Evolutionary conservation across 2,329 filamentous ascomycete species (phyloP).

Genomic region (Fusarium proliferatum): DNA sequence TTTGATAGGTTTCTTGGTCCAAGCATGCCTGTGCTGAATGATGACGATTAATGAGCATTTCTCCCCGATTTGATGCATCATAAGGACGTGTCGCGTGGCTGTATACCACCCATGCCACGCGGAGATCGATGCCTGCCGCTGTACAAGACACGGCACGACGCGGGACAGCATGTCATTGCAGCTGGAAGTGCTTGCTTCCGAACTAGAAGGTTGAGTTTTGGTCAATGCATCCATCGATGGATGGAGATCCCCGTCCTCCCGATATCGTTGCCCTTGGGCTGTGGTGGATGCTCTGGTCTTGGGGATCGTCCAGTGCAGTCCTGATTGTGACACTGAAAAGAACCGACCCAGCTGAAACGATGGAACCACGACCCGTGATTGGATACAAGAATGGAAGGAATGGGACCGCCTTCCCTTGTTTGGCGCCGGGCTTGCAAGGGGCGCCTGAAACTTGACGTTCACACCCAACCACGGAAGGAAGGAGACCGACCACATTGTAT

Average conservation of each 20-base stretch:
- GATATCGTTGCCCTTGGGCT: not conserved
- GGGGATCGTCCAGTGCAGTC: conserved; percentile 18
- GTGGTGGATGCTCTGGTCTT: conserved; percentile 13
- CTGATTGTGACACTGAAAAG: conserved; percentile 28
- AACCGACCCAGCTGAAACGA: conserved; percentile 40
- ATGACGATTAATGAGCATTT: not conserved
- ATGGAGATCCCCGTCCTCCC: conserved; percentile 4
- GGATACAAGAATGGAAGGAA: conserved; percentile 7
- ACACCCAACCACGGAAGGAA: not conserved
- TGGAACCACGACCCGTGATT: conserved; percentile 32
- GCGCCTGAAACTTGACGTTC: conserved; percentile 32
- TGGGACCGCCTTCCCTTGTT: conserved; percentile 33
- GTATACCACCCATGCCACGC: conserved; percentile 1
- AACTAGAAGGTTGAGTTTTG: not conserved
- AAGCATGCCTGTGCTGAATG: not conserved
- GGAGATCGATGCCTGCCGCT: conserved; percentile 11
- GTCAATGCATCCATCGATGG: conserved; percentile 3
- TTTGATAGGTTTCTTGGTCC: conserved; percentile 4
- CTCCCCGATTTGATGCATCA: not conserved
- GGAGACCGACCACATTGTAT: not conserved
- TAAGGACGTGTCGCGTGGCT: not conserved
- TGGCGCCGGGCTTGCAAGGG: conserved; percentile 30
- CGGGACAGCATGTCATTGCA: conserved; percentile 21
- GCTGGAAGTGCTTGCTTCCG: conserved; percentile 1
- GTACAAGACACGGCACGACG: not conserved